Percentiles rank a stretch among this genome's conserved stretches.
These are phyloP conservation scores for Debaryomyces coudertii DNA, from an alignment of 1,139 yeast species.

Conservation along the genomic window DNA sequence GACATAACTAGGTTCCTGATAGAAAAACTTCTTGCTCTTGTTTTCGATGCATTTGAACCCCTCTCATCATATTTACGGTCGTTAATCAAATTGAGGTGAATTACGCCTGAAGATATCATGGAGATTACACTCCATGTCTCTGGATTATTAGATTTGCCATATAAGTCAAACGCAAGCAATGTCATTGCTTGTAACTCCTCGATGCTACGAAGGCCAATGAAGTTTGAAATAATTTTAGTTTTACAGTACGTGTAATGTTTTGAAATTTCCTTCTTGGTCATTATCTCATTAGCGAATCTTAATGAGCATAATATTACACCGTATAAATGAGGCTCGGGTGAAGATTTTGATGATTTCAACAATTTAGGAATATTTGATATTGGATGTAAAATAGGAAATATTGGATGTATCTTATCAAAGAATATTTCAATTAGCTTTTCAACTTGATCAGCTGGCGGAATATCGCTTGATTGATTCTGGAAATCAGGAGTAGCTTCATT, in stretches of 20 bases:
- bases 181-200: conserved; percentile 28
- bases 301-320: conserved; percentile 17
- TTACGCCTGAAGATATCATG: conserved; percentile 7
- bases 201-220: conserved; percentile 24
- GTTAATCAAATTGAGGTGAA: conserved; percentile 7
- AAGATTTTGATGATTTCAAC: conserved; percentile 10
- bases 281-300: neutral
- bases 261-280: conserved; percentile 12
- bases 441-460: conserved; percentile 16
- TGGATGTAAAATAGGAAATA: conserved; percentile 21
- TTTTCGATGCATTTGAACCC: neutral
- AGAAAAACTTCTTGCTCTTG: conserved; percentile 12
- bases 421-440: conserved; percentile 17
- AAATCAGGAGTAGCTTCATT: neutral
- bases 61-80: conserved; percentile 16
- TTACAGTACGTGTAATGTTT: conserved; percentile 14
- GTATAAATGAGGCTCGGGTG: conserved; percentile 11
- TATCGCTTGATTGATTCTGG: neutral
- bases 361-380: conserved; percentile 11
- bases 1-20: conserved; percentile 18
- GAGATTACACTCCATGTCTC: conserved; percentile 32
- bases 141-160: conserved; percentile 25
- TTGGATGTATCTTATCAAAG: conserved; percentile 19
- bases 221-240: conserved; percentile 21
- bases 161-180: conserved; percentile 27